phyloP scores from a whole-genome alignment of 352 stramenopile genomes.

The Phytophthora quininea region DNA sequence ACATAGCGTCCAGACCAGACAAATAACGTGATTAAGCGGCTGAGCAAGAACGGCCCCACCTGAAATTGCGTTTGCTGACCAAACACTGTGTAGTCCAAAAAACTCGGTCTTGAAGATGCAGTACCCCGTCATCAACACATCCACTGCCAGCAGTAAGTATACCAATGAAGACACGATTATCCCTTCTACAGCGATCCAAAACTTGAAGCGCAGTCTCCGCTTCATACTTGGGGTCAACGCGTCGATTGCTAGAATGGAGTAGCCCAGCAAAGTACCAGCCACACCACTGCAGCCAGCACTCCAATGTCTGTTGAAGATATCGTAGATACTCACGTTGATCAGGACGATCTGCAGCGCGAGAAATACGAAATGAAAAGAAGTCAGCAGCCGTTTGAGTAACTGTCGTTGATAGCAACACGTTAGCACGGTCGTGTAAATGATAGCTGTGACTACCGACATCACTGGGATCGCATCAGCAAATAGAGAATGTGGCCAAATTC shows the following conservation, averaged over 20 bases:
- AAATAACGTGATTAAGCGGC: conserved; percentile 3
- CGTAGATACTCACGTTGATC: not conserved
- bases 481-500: not conserved
- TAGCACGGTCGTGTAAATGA: not conserved
- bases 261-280: not conserved
- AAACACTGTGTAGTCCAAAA: conserved; percentile 3
- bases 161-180: conserved; percentile 3
- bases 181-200: conserved; percentile 5
- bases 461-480: not conserved
- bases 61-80: conserved; percentile 2
- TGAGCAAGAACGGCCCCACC: conserved; percentile 9
- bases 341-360: conserved; percentile 6
- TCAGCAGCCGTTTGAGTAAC: conserved; percentile 11
- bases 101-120: conserved; percentile 13
- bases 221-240: conserved; percentile 25
- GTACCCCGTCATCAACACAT: no score
- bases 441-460: not conserved
- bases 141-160: no score
- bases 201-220: conserved; percentile 10
- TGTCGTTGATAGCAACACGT: conserved; percentile 16
- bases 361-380: conserved; percentile 14
- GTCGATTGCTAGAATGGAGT: conserved; percentile 12
- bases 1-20: not conserved
- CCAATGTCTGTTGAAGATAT: conserved; percentile 16
- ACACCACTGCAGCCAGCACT: not conserved